A percentile compares a stretch with the other conserved stretches of the same genome.
Evolutionary conservation across 306 rosid genomes (phyloP).

Genomic region (Arachis stenosperma): DNA sequence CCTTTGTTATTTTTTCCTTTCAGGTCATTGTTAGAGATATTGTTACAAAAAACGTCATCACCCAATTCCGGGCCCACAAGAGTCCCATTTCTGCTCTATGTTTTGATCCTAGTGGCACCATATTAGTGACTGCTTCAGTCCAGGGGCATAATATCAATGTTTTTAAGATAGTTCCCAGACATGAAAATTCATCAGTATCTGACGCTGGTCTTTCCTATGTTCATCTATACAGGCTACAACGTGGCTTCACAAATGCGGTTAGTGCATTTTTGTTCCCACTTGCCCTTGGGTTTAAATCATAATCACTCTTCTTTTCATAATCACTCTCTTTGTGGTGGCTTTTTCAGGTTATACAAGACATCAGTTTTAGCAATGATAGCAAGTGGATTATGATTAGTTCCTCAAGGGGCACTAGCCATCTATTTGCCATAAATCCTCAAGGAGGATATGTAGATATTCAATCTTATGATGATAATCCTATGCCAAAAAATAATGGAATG

Average conservation of each 20-base stretch:
- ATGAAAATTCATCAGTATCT: conserved; percentile 48
- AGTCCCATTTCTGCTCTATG: conserved; percentile 94
- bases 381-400: conserved; percentile 99
- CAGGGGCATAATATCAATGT: conserved; percentile 96
- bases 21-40: conserved; percentile 93
- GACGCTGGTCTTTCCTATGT: conserved; percentile 57
- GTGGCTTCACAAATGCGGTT: conserved; percentile 95
- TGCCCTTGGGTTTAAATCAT: not conserved
- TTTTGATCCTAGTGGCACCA: conserved; percentile 93
- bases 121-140: conserved; percentile 89
- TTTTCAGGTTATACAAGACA: conserved; percentile 91
- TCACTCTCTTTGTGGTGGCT: not conserved
- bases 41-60: conserved; percentile 68
- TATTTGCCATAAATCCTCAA: conserved; percentile 88
- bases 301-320: conserved; percentile 4
- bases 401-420: conserved; percentile 93
- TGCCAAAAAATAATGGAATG: conserved; percentile 49
- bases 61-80: conserved; percentile 90
- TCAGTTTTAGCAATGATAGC: conserved; percentile 93
- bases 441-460: conserved; percentile 76
- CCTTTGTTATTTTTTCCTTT: conserved; percentile 33
- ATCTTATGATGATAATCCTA: conserved; percentile 52
- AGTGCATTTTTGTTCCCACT: conserved; percentile 34
- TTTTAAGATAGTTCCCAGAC: conserved; percentile 75
- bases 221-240: conserved; percentile 90